phyloP scores from a whole-genome alignment of 805 yeast species.

The Starmera caribaea region DNA sequence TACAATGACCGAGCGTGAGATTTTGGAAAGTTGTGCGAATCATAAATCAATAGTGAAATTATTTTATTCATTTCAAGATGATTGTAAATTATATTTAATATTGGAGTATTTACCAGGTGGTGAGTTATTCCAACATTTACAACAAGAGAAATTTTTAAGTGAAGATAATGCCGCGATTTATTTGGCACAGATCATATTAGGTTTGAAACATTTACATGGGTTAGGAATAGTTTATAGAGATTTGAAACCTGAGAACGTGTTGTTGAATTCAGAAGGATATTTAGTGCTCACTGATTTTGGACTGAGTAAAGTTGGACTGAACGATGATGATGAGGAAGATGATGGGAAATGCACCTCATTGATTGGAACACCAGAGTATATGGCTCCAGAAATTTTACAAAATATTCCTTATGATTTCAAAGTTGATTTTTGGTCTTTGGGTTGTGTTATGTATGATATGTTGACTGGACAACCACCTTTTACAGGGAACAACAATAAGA shows the following conservation, averaged over 20 bases:
- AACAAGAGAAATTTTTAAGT: conserved; percentile 85
- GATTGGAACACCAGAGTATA: conserved; percentile 74
- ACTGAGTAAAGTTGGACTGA: conserved; percentile 64
- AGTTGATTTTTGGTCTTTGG: conserved; percentile 91
- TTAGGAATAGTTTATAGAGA: conserved; percentile 95
- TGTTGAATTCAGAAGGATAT: conserved; percentile 90
- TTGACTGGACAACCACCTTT: conserved; percentile 84
- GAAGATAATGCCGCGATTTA: conserved; percentile 92
- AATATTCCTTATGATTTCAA: conserved; percentile 70
- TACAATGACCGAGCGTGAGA: conserved; percentile 72
- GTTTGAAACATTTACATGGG: conserved; percentile 87
- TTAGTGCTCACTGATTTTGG: conserved; percentile 96
- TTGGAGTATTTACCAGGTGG: conserved; percentile 87
- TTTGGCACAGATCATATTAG: conserved; percentile 88
- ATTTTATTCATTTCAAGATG: conserved; percentile 78
- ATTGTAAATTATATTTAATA: conserved; percentile 61
- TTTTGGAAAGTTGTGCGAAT: conserved; percentile 48
- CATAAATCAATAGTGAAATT: conserved; percentile 79
- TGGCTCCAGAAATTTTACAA: conserved; percentile 82
- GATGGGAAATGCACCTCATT: conserved; percentile 77
- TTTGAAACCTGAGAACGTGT: conserved; percentile 90
- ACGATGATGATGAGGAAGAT: conserved; percentile 32
- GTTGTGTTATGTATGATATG: conserved; percentile 72
- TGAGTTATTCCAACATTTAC: conserved; percentile 88
- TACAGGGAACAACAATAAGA: conserved; percentile 72